Percentiles rank a stretch among this genome's conserved stretches.
Evolutionary conservation across 139 green algal species (phyloP).

Genomic region (Auxenochlorella pyrenoidosa): DNA sequence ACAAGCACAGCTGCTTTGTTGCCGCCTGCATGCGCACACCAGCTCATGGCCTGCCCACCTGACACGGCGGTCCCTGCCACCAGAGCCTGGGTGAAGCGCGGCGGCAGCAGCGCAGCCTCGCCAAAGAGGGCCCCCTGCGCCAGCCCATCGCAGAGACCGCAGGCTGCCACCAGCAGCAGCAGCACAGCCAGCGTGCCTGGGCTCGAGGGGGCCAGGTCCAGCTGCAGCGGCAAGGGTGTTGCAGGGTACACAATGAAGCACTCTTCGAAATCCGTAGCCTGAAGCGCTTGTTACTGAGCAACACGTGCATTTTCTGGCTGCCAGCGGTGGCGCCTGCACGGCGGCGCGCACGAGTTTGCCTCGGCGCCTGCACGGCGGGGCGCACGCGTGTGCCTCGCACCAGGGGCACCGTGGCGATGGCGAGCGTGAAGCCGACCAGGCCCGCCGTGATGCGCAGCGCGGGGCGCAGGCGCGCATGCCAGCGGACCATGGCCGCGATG

Average conservation of each 20-base stretch:
- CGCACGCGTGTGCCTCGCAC: too few species aligned
- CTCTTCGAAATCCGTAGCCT: neutral
- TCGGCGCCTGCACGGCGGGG: too few species aligned
- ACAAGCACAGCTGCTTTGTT: neutral
- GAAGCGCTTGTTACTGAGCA: too few species aligned
- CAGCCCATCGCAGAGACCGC: slow-evolving; percentile 71
- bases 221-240: slow-evolving; percentile 1
- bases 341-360: too few species aligned
- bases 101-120: slow-evolving; percentile 61
- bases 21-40: neutral
- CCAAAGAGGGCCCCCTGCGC: slow-evolving; percentile 81
- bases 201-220: neutral
- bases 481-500: slow-evolving; percentile 50
- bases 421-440: slow-evolving; percentile 61
- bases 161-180: slow-evolving; percentile 61
- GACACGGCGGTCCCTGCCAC: slow-evolving; percentile 73
- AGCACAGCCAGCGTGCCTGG: slow-evolving; percentile 35
- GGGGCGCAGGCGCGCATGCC: slow-evolving; percentile 14
- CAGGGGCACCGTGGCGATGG: slow-evolving; percentile 65
- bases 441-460: slow-evolving; percentile 54
- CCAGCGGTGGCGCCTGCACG: too few species aligned
- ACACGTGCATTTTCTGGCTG: too few species aligned
- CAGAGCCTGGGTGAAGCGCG: slow-evolving; percentile 78
- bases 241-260: neutral
- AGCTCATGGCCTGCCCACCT: slow-evolving; percentile 7